Conservation (phyloP, 164 flowering plant species). For the Vitis rupestris region DNA sequence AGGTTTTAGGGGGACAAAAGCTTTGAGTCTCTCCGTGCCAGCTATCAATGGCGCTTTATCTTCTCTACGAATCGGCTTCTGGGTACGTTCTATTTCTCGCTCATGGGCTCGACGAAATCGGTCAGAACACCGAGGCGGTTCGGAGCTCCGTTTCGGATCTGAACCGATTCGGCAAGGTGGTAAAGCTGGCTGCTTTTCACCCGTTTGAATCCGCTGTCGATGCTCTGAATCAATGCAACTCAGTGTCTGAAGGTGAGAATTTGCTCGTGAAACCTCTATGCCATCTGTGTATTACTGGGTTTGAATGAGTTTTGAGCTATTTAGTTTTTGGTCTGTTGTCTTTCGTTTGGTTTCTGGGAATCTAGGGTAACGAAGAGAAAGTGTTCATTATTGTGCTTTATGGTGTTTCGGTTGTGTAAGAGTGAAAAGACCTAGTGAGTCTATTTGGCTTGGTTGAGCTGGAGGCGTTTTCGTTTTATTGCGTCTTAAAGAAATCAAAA, state of each 20-base stretch:
- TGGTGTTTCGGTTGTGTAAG: too few species aligned
- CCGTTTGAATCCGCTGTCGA: slow-evolving; percentile 87
- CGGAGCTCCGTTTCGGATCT: slow-evolving; percentile 70
- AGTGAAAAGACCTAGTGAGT: too few species aligned
- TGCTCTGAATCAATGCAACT: slow-evolving; percentile 86
- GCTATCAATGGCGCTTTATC: slow-evolving; percentile 48
- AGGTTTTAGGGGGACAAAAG: too few species aligned
- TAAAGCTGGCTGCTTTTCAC: slow-evolving; percentile 66
- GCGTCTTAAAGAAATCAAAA: too few species aligned
- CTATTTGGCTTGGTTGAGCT: too few species aligned
- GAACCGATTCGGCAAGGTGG: slow-evolving; percentile 86
- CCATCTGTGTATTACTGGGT: neutral
- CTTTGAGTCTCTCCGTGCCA: too few species aligned
- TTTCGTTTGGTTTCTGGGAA: neutral
- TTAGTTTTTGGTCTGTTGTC: slow-evolving; percentile 4
- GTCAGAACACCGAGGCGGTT: slow-evolving; percentile 86
- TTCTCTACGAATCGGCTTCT: slow-evolving; percentile 74
- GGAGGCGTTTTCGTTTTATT: too few species aligned
- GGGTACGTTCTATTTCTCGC: slow-evolving; percentile 68
- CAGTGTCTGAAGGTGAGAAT: slow-evolving; percentile 81
- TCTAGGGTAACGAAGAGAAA: too few species aligned
- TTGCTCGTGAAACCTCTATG: neutral
- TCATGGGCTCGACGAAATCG: slow-evolving; percentile 84
- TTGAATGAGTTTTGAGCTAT: neutral
- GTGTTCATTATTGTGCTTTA: too few species aligned